Evolutionary conservation across 805 yeast species (phyloP).

Genomic region (Isabelozyma gotoi): DNA sequence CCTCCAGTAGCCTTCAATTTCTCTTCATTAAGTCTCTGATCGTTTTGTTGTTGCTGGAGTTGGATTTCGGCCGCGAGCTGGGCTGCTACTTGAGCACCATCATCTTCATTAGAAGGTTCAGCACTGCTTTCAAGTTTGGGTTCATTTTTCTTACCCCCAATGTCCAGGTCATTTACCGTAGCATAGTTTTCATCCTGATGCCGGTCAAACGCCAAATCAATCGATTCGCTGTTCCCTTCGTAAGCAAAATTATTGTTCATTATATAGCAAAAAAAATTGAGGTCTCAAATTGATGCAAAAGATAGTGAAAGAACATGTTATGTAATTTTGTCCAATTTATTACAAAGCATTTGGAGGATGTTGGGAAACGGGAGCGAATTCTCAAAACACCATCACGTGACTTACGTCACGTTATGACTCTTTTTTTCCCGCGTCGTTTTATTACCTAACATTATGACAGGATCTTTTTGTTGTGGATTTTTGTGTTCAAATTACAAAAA

Average conservation of each 20-base stretch:
- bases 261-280: background rate
- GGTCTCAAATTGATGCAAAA: background rate
- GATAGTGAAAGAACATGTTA: constrained; percentile 2
- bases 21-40: background rate
- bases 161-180: background rate
- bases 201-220: constrained; percentile 30
- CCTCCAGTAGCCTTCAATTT: background rate
- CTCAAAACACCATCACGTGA: no score
- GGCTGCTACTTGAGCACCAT: background rate
- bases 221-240: constrained; percentile 25
- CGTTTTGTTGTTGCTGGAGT: constrained; percentile 11
- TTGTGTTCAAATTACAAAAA: background rate
- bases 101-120: background rate
- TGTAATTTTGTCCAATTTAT: constrained; percentile 12
- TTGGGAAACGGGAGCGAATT: no score
- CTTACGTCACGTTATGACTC: background rate
- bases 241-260: constrained; percentile 24
- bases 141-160: background rate
- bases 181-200: constrained; percentile 22
- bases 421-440: no score
- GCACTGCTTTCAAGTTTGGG: background rate
- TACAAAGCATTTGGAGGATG: constrained; percentile 10
- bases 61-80: constrained; percentile 7
- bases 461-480: background rate
- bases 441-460: no score